These are phyloP conservation scores for Diaporthe vexans DNA, from an alignment of 2,329 filamentous ascomycete species.

Conservation along the genomic window DNA sequence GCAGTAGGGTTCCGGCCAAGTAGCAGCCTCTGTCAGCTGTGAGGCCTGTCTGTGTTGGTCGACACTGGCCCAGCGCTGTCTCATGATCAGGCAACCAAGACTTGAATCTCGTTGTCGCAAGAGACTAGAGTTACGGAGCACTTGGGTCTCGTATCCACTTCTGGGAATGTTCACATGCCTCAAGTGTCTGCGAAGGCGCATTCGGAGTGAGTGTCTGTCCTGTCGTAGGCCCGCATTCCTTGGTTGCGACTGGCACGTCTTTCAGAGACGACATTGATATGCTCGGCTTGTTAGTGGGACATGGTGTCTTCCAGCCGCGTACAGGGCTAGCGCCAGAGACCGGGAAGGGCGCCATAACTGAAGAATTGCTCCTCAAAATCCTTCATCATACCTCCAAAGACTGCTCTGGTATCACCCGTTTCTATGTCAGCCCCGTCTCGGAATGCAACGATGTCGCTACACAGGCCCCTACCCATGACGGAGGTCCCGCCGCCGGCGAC, in stretches of 20 bases:
- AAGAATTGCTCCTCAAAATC: conserved; percentile 37
- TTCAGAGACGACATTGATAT: background rate
- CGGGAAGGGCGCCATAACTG: conserved; percentile 28
- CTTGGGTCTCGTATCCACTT: background rate
- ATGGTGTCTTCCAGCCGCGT: background rate
- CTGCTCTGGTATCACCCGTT: conserved; percentile 21
- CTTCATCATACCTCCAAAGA: conserved; percentile 34
- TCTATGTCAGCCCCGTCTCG: conserved; percentile 33
- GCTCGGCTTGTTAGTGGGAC: background rate
- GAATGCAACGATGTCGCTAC: conserved; percentile 39
- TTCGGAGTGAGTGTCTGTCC: background rate
- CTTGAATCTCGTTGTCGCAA: background rate
- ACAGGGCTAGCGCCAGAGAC: conserved; percentile 26
- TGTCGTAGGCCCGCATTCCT: background rate
- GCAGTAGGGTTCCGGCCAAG: background rate
- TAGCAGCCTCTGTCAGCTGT: background rate
- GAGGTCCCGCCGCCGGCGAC: conserved; percentile 29
- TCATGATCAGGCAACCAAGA: no score
- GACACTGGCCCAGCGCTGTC: background rate
- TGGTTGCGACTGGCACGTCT: background rate
- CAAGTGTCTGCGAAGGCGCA: background rate
- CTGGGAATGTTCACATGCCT: background rate
- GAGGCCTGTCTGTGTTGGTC: background rate
- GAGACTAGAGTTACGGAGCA: background rate
- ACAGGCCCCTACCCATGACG: conserved; percentile 35